These are phyloP conservation scores for Capsella rubella DNA, from an alignment of 441 rosid genomes.

Conservation along the genomic window DNA sequence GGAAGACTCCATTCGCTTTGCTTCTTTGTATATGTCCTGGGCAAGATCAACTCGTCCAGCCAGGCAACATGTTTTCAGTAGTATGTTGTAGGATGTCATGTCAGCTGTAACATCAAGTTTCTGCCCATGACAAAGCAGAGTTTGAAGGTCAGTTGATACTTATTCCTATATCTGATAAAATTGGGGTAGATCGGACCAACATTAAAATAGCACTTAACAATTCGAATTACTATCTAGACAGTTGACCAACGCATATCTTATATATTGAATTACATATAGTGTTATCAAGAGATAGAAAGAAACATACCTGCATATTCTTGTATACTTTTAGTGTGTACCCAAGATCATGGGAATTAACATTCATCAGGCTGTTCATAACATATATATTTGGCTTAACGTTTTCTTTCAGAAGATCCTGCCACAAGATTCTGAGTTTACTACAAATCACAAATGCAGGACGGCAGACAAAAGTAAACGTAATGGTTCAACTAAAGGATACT, in stretches of 20 bases:
- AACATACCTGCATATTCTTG: constrained; percentile 78
- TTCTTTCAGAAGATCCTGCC: constrained; percentile 76
- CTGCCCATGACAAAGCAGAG: constrained; percentile 52
- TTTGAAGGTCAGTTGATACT: constrained; percentile 26
- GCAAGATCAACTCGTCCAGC: constrained; percentile 91
- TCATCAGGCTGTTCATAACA: constrained; percentile 93
- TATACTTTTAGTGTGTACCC: constrained; percentile 66
- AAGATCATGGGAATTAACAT: constrained; percentile 88
- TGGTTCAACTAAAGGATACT: constrained; percentile 21
- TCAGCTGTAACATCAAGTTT: constrained; percentile 70
- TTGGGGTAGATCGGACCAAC: not conserved
- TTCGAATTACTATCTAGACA: constrained; percentile 12
- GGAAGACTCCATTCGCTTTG: constrained; percentile 70
- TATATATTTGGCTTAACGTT: constrained; percentile 70
- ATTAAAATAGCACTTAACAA: constrained; percentile 6
- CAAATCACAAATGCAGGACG: constrained; percentile 9
- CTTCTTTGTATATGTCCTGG: constrained; percentile 79
- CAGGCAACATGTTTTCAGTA: constrained; percentile 89
- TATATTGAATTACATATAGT: not conserved
- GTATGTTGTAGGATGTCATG: constrained; percentile 86
- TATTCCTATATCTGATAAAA: not conserved
- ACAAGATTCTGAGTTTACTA: constrained; percentile 38
- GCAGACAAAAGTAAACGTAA: constrained; percentile 31
- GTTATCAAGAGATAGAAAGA: constrained; percentile 34
- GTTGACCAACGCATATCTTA: constrained; percentile 11